A percentile compares a stretch with the other conserved stretches of the same genome.
Conservation (phyloP, 257 asterid species). For the Solanum gandarillasii region DNA sequence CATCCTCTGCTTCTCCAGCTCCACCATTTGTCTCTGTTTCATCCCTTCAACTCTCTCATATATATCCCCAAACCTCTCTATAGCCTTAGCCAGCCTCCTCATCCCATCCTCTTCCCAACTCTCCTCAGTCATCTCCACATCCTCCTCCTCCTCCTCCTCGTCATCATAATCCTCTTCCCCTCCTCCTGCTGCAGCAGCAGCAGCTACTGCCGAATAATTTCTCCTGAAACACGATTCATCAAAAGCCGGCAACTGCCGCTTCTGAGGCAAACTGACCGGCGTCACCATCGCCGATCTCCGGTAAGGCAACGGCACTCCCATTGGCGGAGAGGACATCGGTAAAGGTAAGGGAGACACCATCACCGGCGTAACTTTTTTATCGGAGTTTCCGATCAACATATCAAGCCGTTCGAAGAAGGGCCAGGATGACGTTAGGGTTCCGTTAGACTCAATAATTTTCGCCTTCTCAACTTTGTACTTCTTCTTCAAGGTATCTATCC, state of each 20-base stretch:
- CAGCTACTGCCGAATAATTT: conserved; percentile 66
- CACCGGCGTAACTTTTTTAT: conserved; percentile 5
- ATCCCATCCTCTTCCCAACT: conserved; percentile 43
- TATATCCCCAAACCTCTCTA: conserved; percentile 63
- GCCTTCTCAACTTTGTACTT: conserved; percentile 72
- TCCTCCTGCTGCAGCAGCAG: conserved; percentile 21
- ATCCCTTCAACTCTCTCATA: conserved; percentile 67
- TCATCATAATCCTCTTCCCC: conserved; percentile 42
- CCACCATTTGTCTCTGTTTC: conserved; percentile 82
- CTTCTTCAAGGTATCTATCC: conserved; percentile 91
- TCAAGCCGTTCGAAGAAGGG: conserved; percentile 50
- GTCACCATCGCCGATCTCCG: conserved; percentile 24
- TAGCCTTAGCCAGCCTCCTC: conserved; percentile 57
- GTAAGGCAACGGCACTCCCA: conserved; percentile 12
- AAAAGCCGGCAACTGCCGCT: conserved; percentile 34
- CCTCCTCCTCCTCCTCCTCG: conserved; percentile 23
- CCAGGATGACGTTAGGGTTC: conserved; percentile 46
- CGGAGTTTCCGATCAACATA: conserved; percentile 35
- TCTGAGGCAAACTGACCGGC: conserved; percentile 49
- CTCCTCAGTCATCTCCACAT: conserved; percentile 26
- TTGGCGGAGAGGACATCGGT: conserved; percentile 5
- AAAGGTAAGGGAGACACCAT: not conserved
- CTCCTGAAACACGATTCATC: conserved; percentile 39
- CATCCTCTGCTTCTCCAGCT: conserved; percentile 84
- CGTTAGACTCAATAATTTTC: conserved; percentile 41